Evolutionary conservation across 2,329 filamentous ascomycete genomes (phyloP).

Genomic region (Paramyrothecium roridum): DNA sequence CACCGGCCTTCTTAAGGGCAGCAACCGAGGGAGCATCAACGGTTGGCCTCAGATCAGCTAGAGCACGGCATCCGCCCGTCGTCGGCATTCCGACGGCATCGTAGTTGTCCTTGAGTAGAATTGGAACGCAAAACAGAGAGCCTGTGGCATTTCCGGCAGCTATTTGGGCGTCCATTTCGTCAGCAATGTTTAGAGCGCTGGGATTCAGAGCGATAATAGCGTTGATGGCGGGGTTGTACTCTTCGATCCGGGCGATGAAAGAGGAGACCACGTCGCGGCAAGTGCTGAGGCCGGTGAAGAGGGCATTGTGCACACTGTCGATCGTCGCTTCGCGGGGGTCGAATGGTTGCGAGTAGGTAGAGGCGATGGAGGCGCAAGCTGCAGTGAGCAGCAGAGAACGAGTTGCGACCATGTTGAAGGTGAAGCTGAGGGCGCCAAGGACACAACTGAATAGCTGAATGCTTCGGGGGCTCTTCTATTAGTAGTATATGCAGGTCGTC

Average conservation of each 20-base stretch:
- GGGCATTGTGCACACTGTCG: slow-evolving; percentile 2
- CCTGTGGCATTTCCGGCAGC: neutral
- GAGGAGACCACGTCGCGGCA: slow-evolving; percentile 6
- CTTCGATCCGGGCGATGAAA: slow-evolving; percentile 4
- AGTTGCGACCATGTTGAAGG: no score
- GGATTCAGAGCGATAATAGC: slow-evolving; percentile 4
- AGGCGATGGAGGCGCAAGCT: neutral
- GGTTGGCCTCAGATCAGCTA: slow-evolving; percentile 1
- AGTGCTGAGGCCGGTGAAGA: neutral
- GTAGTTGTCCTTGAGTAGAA: slow-evolving; percentile 7
- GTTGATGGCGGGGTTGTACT: slow-evolving; percentile 2
- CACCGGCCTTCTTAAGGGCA: slow-evolving; percentile 4
- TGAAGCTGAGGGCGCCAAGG: no score
- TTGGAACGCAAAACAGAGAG: slow-evolving; percentile 4
- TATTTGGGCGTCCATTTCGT: slow-evolving; percentile 1
- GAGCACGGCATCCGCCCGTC: slow-evolving; percentile 1
- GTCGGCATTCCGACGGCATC: slow-evolving; percentile 4
- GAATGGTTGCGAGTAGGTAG: neutral
- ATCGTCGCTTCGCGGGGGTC: slow-evolving; percentile 5
- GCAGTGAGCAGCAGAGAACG: neutral
- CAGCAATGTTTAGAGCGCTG: slow-evolving; percentile 1
- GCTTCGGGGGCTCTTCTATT: no score
- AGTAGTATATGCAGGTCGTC: no score
- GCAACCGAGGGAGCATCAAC: slow-evolving; percentile 3
- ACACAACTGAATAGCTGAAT: no score